These are phyloP conservation scores for Theileria annulata DNA, from an alignment of 169 alveolate genomes.

Conservation along the genomic window DNA sequence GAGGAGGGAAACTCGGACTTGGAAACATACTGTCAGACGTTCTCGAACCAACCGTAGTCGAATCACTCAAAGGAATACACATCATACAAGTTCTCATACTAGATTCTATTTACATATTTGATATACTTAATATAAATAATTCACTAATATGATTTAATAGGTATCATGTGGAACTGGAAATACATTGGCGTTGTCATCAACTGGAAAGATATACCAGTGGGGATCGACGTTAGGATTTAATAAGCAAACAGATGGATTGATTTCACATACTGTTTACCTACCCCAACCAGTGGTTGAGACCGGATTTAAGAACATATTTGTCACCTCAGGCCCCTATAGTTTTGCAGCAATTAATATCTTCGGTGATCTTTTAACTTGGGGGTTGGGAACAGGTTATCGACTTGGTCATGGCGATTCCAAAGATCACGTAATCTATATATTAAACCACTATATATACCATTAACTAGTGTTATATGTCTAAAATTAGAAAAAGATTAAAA, in stretches of 20 bases:
- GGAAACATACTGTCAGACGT: slow-evolving; percentile 34
- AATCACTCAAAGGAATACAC: slow-evolving; percentile 31
- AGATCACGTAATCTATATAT: slow-evolving; percentile 33
- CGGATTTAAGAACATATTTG: slow-evolving; percentile 46
- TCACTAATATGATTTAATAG: slow-evolving; percentile 14
- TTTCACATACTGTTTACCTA: slow-evolving; percentile 14
- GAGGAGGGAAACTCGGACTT: slow-evolving; percentile 83
- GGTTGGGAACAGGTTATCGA: slow-evolving; percentile 66
- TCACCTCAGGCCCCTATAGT: slow-evolving; percentile 76
- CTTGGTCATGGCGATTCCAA: slow-evolving; percentile 69
- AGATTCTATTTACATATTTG: not conserved
- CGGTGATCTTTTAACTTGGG: slow-evolving; percentile 75
- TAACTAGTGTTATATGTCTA: no score
- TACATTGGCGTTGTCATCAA: slow-evolving; percentile 68
- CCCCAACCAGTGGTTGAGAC: slow-evolving; percentile 36
- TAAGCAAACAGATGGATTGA: slow-evolving; percentile 18
- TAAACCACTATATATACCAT: no score
- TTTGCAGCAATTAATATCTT: slow-evolving; percentile 68
- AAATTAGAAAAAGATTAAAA: no score
- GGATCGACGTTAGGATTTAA: slow-evolving; percentile 52
- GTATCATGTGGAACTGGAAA: slow-evolving; percentile 73
- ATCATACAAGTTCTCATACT: slow-evolving; percentile 39
- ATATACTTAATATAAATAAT: not conserved
- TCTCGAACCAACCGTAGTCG: slow-evolving; percentile 45
- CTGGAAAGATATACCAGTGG: slow-evolving; percentile 80